A percentile compares a stretch with the other conserved stretches of the same genome.
Evolutionary conservation across 441 rosid species (phyloP).

Genomic region (Macaranga tanarius): DNA sequence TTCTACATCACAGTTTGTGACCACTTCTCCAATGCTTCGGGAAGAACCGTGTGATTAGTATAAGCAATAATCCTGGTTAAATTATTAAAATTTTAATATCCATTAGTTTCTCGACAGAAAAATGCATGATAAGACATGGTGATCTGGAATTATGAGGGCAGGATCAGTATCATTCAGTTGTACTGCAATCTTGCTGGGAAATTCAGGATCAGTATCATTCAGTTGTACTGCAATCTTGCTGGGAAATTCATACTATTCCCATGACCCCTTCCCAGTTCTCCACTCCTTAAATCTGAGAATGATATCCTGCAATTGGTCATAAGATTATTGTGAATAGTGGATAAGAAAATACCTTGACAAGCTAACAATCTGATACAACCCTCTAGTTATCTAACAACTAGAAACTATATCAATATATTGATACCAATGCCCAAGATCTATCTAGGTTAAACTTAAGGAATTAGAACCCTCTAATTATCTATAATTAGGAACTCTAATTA

Average conservation of each 20-base stretch:
- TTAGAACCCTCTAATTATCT: too few relatives aligned
- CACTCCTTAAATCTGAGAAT: constrained; percentile 85
- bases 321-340: constrained; percentile 19
- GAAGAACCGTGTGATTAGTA: constrained; percentile 99
- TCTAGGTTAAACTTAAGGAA: too few relatives aligned
- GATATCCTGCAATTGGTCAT: constrained; percentile 66
- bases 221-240: constrained; percentile 89
- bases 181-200: too few relatives aligned
- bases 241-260: constrained; percentile 92
- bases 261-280: constrained; percentile 45
- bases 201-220: constrained; percentile 98
- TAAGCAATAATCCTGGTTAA: constrained; percentile 83
- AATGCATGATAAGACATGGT: constrained; percentile 4
- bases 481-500: too few relatives aligned
- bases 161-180: too few relatives aligned
- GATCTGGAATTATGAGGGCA: constrained; percentile 95
- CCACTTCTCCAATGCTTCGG: constrained; percentile 99
- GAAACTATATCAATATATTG: too few relatives aligned
- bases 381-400: too few relatives aligned
- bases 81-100: constrained; percentile 21
- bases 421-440: too few relatives aligned
- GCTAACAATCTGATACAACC: neutral
- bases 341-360: constrained; percentile 7
- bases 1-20: constrained; percentile 93
- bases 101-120: constrained; percentile 21